Evolutionary conservation across 2,329 filamentous ascomycete species (phyloP), one percentile per base, ranked within the genome.

Genomic region (Penicillium sp.): DNA sequence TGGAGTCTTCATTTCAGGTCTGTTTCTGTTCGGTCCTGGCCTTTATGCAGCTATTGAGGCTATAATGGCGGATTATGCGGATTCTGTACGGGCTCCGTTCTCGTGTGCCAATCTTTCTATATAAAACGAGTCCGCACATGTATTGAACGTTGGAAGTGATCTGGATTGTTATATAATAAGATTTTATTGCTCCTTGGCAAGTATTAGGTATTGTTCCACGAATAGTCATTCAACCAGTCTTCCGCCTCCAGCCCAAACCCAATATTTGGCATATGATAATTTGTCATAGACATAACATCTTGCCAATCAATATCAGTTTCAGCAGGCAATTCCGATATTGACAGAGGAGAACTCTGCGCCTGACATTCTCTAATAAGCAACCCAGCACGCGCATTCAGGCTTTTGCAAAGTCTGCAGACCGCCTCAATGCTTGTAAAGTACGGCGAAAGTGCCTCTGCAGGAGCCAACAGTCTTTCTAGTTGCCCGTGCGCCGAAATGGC

Each of bases 1-100:
- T 1, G 69, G 81, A 52, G 68, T 81, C 11, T 69, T 81, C 72
- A 7, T 68, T 4, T 66, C 67, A 38, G 79, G 79, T 0, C 61
- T 81, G 59, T 81, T 81, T 63, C 60, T 81, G 57, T 68, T 81
- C 16, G 79, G 79, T 2, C 79, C 78, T 0, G 79, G 79, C 0
- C 60, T 81, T n/a, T 81, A 81, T 63, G 77, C 78, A 26, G 79
- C 79, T n/a, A 74, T 79, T 4, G 67, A 81, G 66, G 78, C 79
- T 11, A 81, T 81, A 52, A 79, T 80, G 52, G 71, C 69, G 2
- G 79, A 81, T 67, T 81, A 81, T 56, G 67, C 74, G 2, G 72
- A 73, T 1, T 60, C 64, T 20, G 72, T 73, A 2, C 71, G 67
- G 38, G 77, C 78, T 9, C 77, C 78, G 3, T 81, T 81, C 56